Base-by-base conservation (phyloP, 208 protist species). In the Trypanosoma cruzi region DNA sequence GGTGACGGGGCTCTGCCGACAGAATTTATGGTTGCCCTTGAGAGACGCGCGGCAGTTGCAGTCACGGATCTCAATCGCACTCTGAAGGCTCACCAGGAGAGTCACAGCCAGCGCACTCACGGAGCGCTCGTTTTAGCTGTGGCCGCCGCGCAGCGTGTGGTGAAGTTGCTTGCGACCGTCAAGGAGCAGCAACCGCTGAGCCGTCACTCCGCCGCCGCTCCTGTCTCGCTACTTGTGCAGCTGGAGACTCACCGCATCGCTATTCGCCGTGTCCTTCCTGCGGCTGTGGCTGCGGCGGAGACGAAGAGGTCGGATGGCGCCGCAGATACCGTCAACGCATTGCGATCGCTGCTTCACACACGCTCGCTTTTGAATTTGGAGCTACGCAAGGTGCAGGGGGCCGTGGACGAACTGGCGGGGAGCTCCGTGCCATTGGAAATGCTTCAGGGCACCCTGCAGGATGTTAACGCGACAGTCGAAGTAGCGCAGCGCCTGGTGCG, bases 301-400 rank as follows among this genome's bases (percentile, higher is more conserved):
- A 72, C 58, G 26, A 75, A 58, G 20, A 70, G 24, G 46, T 56
- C 40, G 10, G 67, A 70, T 14, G 53, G 55, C 20, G 73, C 53
- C 10, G 79, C 75, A 1, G 77, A 80, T 31, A 77, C 79, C 8
- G 85, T 80, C 14, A 82, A 82, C 28, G 84, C 86, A 11, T 78
- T 94, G 7, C 88, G 81, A 54, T 89, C 86, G 1, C 83, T 96
- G 8, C 36, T 91, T 8, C 88, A 87, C 70, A 94, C 86, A 18
- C 86, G 91, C 8, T 68, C 80, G 29, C 70, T 96, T 48, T 79
- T 96, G 11, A 78, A 80, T n/a, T 36, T 77, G 29, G 88, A 96
- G 64, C 52, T 94, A 42, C 58, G 78, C 62, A 94, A 94, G 68
- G 89, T 96, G 48, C 80, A 93, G 37, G 52, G 76, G 18, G 89